Evolutionary conservation across 495 filamentous ascomycete genomes (phyloP).

Genomic region (Articulospora tetracladia): DNA sequence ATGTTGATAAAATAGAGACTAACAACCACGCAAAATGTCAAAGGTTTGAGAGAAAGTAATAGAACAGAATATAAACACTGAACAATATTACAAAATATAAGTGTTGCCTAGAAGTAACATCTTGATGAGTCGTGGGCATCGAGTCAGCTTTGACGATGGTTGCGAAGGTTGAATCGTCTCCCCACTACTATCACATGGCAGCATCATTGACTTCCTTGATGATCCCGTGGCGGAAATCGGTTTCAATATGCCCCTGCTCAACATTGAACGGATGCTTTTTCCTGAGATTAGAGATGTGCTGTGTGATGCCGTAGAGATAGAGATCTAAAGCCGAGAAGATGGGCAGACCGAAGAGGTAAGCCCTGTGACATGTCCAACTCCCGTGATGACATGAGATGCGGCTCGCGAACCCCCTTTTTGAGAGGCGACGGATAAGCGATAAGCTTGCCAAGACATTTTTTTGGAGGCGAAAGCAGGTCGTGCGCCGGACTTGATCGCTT

Average conservation of each 20-base stretch:
- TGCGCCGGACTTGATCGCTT: neutral
- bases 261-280: neutral
- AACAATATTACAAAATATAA: neutral
- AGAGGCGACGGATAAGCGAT: neutral
- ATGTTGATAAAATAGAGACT: slow-evolving; percentile 20
- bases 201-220: slow-evolving; percentile 9
- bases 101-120: neutral
- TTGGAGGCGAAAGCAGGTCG: neutral
- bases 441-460: slow-evolving; percentile 2
- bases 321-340: neutral
- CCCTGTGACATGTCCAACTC: too few relatives aligned
- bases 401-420: neutral
- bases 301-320: neutral
- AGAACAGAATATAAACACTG: neutral
- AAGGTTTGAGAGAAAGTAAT: neutral
- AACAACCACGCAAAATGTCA: neutral
- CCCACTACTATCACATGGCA: slow-evolving; percentile 10
- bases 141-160: neutral
- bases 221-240: neutral
- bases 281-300: neutral
- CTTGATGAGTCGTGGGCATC: neutral
- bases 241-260: neutral
- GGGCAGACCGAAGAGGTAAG: too few relatives aligned
- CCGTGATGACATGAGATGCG: too few relatives aligned
- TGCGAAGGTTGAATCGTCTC: neutral